Evolutionary conservation across 139 green algal species (phyloP).

Genomic region (Ettlia oleoabundans): DNA sequence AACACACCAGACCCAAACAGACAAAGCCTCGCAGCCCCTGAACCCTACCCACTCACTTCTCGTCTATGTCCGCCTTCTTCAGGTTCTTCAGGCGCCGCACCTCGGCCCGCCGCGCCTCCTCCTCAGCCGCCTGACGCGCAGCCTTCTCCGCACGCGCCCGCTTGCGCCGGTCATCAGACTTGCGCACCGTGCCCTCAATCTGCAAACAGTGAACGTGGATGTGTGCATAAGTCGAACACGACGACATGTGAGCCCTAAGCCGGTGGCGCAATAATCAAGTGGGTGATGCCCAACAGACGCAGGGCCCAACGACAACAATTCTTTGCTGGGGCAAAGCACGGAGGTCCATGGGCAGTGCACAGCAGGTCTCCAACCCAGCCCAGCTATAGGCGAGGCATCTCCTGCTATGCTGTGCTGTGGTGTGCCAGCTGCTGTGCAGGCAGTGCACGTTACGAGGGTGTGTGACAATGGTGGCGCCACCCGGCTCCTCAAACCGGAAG

Average conservation of each 20-base stretch:
- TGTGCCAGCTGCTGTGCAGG: too few species aligned
- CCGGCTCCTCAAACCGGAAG: conserved; percentile 91
- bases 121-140: conserved; percentile 16
- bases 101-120: conserved; percentile 20
- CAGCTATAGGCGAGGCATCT: too few species aligned
- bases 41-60: conserved; percentile 65
- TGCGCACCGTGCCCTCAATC: conserved; percentile 72
- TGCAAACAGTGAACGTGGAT: neutral
- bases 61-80: conserved; percentile 88
- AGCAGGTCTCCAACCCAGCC: neutral
- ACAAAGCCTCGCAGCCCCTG: too few species aligned
- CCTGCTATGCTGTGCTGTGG: too few species aligned
- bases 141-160: conserved; percentile 71
- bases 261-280: too few species aligned
- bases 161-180: conserved; percentile 77
- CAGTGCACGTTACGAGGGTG: conserved; percentile 68
- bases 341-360: neutral
- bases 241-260: too few species aligned
- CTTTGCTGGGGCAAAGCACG: too few species aligned
- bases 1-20: too few species aligned
- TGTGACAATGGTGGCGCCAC: conserved; percentile 65
- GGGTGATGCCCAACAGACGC: too few species aligned
- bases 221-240: too few species aligned
- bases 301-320: too few species aligned
- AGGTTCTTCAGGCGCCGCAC: conserved; percentile 65